Evolutionary conservation across 2,329 filamentous ascomycete genomes (phyloP), one percentile per base, ranked within the genome.

Genomic region (Colletotrichum sp.): DNA sequence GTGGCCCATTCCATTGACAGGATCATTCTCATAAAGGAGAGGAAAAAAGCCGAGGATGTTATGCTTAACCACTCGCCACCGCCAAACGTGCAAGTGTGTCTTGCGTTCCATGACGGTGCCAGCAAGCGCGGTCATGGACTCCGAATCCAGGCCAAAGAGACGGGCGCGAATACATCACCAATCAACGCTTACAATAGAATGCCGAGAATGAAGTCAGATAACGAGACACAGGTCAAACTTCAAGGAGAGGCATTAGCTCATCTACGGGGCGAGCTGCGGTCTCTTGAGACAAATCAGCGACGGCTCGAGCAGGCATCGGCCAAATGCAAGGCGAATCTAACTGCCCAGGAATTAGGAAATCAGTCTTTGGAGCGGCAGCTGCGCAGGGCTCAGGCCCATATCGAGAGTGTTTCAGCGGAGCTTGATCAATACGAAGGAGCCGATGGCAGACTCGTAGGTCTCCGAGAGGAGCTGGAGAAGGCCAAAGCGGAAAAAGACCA

Each of bases 1-100:
- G 97, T 99, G 82, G 93, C 93, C 77, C 90, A 95, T 79, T 86
- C 87, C 8, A 95, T 98, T 68, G 97, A 99, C 77, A 96, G 98
- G 83, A 92, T 93, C 9, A 91, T 98, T 8, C 88, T 99, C 1
- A 92, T 98, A 70, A 88, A 92, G 71, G 88, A 93, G 34, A 88
- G 94, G 32, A 84, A 88, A 2, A 90, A 95, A 72, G 97, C 93
- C 2, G 88, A 93, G 59, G 86, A 88, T 6, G 90, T 95, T 62
- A 95, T 98, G 90, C 92, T 94, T 76, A 88, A 89, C 69, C 88
- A 87, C 26, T 86, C 86, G 6, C 84, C 85, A n/a, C 92, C 93
- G 1, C 88, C 85, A 16, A 96, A 98, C 78, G 95, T 96, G 13
- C 90, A 88, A 69, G 90, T 92, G 72, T 96, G 95, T 79, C 92